Base-by-base conservation (phyloP, 345 rosid genomes). In the Euphorbia tirucalli region DNA sequence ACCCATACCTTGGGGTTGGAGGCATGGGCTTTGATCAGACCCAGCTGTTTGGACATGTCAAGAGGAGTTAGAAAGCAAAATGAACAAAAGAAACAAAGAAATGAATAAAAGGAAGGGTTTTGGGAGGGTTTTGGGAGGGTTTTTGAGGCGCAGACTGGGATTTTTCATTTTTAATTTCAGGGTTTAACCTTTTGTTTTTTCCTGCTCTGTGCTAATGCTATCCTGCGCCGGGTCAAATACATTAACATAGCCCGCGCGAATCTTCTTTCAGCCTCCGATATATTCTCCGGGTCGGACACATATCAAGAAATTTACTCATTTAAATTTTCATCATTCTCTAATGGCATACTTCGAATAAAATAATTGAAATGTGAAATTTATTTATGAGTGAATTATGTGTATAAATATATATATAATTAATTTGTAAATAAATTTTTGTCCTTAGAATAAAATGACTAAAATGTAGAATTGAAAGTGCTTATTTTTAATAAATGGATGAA, bases 1-100 rank as follows among this genome's bases (percentile, higher is more conserved):
- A 89, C 73, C 98, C 95, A 90, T 3, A 85, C 62, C 83, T 86
- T 94, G 13, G 94, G 93, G 76, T 85, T 91, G 28, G 87, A 83
- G 15, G 84, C 79, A 70, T 81, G 79, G 56, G 68, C 63, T 70
- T 76, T 88, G 62, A 91, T 79, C 46, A 80, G 74, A 72, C 73
- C 57, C 56, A 84, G 76, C 25, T 88, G 74, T 63, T 79, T 87
- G 43, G 88, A 65, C 95, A 86, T 87, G 46, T 30, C 24, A 11
- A 25, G 0, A 39, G 43, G 11, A 49, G 13, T 25, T 31, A 19
- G 0, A 43, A 3, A n/a, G 39, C 39, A 35, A 35, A 35, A 35
- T 35, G 39, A 35, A 21, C 5, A 13, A 5, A 60, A 56, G 21
- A 14, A 58, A 16, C 31, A 21, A 68, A 27, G 37, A 35, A 24